Evolutionary conservation across 2,329 filamentous ascomycete genomes (phyloP).

Genomic region (Nigrospora osmanthi): DNA sequence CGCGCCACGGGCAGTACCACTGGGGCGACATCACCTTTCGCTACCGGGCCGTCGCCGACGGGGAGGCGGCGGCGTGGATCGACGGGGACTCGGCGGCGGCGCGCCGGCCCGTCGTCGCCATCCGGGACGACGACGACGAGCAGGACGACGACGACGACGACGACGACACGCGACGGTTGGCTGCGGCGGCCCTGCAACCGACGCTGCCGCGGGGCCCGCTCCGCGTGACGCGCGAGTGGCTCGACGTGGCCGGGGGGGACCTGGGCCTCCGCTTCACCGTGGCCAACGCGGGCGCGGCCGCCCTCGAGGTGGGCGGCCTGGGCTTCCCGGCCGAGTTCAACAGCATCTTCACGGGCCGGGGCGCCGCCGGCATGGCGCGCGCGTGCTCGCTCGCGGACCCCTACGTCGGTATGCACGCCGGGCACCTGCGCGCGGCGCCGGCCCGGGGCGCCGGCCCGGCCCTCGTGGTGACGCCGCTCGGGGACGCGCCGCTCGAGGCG

Average conservation of each 20-base stretch:
- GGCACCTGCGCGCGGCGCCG: constrained; percentile 45
- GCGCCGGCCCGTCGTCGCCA: constrained; percentile 25
- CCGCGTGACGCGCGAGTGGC: constrained; percentile 43
- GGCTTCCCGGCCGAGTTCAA: constrained; percentile 55
- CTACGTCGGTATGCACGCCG: constrained; percentile 52
- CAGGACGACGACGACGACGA: not conserved
- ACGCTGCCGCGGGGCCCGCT: constrained; percentile 32
- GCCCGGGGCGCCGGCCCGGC: constrained; percentile 43
- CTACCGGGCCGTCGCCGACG: constrained; percentile 31
- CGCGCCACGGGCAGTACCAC: constrained; percentile 47
- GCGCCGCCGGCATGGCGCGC: constrained; percentile 36
- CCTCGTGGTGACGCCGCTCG: constrained; percentile 45
- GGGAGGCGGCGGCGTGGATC: constrained; percentile 30
- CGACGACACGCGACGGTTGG: constrained; percentile 16
- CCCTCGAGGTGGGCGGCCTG: constrained; percentile 46
- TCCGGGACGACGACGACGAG: no score
- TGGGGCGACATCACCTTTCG: constrained; percentile 50
- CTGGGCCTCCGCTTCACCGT: constrained; percentile 44
- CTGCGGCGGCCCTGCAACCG: constrained; percentile 29
- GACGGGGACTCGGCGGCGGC: constrained; percentile 35
- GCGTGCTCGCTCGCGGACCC: constrained; percentile 50
- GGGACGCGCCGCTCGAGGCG: constrained; percentile 42
- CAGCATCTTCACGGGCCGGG: constrained; percentile 49
- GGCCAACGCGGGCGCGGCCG: constrained; percentile 29
- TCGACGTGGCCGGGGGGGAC: constrained; percentile 35